Conservation (phyloP, 2,329 filamentous ascomycete species). For the Chaetomium strumarium region DNA sequence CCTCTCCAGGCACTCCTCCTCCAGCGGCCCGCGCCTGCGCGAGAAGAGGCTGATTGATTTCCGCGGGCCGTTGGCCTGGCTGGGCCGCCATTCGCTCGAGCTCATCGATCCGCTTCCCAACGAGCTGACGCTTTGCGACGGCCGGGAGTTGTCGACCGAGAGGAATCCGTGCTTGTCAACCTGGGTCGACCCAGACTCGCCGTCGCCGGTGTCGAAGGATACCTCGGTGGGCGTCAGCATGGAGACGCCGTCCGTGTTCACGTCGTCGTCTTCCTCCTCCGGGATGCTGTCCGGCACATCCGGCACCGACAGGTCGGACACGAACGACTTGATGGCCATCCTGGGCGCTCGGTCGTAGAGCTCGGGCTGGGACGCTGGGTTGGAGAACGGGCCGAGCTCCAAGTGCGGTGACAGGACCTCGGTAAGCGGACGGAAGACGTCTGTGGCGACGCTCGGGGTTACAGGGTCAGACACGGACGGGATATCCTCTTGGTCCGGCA, state of each 20-base stretch:
- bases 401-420: conserved; percentile 5
- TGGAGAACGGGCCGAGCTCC: conserved; percentile 9
- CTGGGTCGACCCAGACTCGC: neutral
- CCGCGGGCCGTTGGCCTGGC: neutral
- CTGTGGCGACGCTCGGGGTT: conserved; percentile 10
- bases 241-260: conserved; percentile 14
- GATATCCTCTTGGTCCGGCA: conserved; percentile 17
- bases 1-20: conserved; percentile 20
- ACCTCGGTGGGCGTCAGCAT: conserved; percentile 16
- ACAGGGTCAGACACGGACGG: conserved; percentile 7
- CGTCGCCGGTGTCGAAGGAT: conserved; percentile 4
- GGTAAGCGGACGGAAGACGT: conserved; percentile 17
- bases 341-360: neutral
- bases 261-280: conserved; percentile 15
- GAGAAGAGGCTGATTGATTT: conserved; percentile 15
- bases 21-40: conserved; percentile 8
- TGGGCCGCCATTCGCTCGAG: conserved; percentile 16
- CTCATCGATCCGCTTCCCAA: conserved; percentile 9
- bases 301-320: conserved; percentile 1
- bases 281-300: conserved; percentile 16
- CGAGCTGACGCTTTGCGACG: conserved; percentile 16
- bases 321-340: conserved; percentile 8
- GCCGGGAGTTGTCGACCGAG: neutral
- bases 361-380: conserved; percentile 1
- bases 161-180: neutral